A percentile compares a stretch with the other conserved stretches of the same genome.
Evolutionary conservation across 2,329 filamentous ascomycete genomes (phyloP).

Genomic region (Drechslerella coelobrocha): DNA sequence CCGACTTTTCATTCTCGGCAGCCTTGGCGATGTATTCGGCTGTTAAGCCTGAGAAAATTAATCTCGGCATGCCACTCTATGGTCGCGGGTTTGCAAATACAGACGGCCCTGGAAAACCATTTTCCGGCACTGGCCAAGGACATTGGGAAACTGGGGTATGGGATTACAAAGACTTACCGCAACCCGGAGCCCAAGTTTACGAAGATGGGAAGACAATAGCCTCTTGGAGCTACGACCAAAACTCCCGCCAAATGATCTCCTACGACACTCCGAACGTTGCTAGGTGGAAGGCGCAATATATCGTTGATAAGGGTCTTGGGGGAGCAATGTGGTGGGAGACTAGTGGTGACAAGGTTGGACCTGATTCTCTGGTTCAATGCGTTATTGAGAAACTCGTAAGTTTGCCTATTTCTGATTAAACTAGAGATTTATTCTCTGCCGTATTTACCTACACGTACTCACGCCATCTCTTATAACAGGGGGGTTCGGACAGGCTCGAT

Average conservation of each 20-base stretch:
- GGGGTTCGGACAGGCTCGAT: constrained; percentile 22
- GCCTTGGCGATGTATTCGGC: constrained; percentile 75
- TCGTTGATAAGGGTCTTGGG: constrained; percentile 72
- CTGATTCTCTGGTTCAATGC: constrained; percentile 30
- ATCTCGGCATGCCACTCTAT: constrained; percentile 92
- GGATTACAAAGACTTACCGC: constrained; percentile 87
- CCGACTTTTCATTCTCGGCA: constrained; percentile 77
- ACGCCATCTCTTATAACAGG: constrained; percentile 15
- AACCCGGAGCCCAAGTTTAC: constrained; percentile 68
- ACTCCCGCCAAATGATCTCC: constrained; percentile 71
- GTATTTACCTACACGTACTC: neutral
- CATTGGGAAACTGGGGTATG: constrained; percentile 85
- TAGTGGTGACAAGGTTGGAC: constrained; percentile 70
- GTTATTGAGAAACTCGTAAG: constrained; percentile 37
- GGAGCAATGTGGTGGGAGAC: constrained; percentile 99
- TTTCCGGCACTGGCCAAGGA: constrained; percentile 75
- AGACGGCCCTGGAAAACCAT: constrained; percentile 73
- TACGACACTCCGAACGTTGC: constrained; percentile 78
- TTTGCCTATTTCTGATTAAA: no score
- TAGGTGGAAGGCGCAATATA: constrained; percentile 73
- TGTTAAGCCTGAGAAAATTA: constrained; percentile 74
- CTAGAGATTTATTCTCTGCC: no score
- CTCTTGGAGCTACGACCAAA: constrained; percentile 77
- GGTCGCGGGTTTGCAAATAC: constrained; percentile 84
- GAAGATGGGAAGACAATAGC: constrained; percentile 71